phyloP scores from a whole-genome alignment of 805 yeast genomes.

The Saturnispora bothae region DNA sequence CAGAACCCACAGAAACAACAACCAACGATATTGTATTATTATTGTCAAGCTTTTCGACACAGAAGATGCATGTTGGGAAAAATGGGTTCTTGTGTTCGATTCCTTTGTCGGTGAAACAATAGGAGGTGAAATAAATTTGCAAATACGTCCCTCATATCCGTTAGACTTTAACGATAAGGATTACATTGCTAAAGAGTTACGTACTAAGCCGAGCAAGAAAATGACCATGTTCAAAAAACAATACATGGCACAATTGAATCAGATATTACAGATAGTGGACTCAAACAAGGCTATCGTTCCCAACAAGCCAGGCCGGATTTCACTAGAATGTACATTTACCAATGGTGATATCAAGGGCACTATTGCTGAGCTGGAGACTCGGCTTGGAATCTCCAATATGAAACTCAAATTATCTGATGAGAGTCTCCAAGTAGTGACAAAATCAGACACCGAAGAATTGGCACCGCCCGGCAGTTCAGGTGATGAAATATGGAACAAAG shows the following conservation, averaged over 20 bases:
- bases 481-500: slow-evolving; percentile 7
- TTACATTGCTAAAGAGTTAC: not conserved
- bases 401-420: slow-evolving; percentile 1
- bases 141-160: not conserved
- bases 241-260: not conserved
- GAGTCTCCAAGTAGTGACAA: slow-evolving; percentile 1
- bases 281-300: slow-evolving; percentile 2
- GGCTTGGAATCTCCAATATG: too few relatives aligned
- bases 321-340: not conserved
- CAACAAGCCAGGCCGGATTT: not conserved
- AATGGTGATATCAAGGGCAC: not conserved
- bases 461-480: not conserved
- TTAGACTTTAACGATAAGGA: slow-evolving; percentile 1
- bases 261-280: slow-evolving; percentile 2
- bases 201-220: not conserved
- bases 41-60: too few relatives aligned
- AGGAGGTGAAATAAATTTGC: slow-evolving; percentile 1
- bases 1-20: slow-evolving; percentile 11
- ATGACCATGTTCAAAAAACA: slow-evolving; percentile 1
- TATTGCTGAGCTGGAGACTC: not conserved
- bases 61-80: slow-evolving; percentile 76
- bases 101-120: slow-evolving; percentile 23
- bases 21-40: too few relatives aligned
- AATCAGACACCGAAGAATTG: not conserved
- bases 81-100: slow-evolving; percentile 49